These are phyloP conservation scores for Xylariales sp. DNA, from an alignment of 2,329 filamentous ascomycete species.

Conservation along the genomic window DNA sequence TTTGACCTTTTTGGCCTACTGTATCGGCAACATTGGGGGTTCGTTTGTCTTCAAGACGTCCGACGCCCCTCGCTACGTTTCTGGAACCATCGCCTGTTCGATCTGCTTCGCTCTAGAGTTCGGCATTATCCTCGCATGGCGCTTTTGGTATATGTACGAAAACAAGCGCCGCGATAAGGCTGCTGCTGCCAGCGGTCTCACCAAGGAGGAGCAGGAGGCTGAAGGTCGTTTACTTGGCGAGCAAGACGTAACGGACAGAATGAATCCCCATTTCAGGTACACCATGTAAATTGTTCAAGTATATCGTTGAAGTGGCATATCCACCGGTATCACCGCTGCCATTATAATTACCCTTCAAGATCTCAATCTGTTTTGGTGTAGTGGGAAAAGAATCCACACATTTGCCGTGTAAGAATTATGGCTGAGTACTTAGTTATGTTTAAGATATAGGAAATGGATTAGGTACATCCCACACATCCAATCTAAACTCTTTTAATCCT, in stretches of 20 bases:
- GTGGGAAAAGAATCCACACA: no score
- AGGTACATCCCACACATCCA: no score
- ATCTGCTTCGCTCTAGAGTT: not conserved
- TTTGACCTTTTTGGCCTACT: not conserved
- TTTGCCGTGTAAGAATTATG: no score
- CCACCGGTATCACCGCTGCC: no score
- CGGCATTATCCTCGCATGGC: not conserved
- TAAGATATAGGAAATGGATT: no score
- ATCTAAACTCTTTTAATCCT: no score
- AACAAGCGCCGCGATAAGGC: conserved; percentile 1
- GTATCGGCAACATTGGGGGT: not conserved
- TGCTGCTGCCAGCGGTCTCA: conserved; percentile 1
- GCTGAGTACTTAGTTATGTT: no score
- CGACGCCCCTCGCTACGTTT: not conserved
- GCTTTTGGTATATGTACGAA: not conserved
- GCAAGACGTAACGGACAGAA: not conserved
- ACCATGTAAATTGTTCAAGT: no score
- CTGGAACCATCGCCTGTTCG: not conserved
- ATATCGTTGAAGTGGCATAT: no score
- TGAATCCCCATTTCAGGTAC: not conserved
- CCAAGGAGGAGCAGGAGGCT: not conserved
- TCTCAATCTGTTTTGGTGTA: no score
- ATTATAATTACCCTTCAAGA: no score
- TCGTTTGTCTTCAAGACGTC: not conserved
- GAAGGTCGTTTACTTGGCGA: conserved; percentile 1